Evolutionary conservation across 164 flowering plant species (phyloP), one percentile per base, ranked within the genome.

Genomic region (Malania oleifera): DNA sequence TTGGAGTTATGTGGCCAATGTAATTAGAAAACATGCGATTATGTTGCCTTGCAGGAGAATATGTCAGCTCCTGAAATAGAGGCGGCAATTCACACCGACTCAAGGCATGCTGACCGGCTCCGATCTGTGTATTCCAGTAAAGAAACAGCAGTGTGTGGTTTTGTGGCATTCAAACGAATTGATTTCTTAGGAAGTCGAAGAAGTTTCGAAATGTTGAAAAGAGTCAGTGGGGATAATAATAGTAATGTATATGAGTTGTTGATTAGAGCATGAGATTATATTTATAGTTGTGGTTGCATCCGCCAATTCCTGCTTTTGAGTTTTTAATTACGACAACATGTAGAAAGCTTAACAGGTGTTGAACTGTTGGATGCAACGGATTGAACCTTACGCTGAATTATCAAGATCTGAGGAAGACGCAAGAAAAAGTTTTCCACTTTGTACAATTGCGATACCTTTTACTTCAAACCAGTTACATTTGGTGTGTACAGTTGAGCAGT

Each of bases 201-300:
- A 63, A 86, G 89, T 65, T 88, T 93, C 52, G 95, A 93, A 73
- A 81, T 88, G 96, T 64, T 93, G 71, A 93, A 90, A 75, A 92
- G 96, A 39, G 89, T 93, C 1, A 66, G 66, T 20, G 93, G 87
- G 19, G 93, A 88, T 57, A 83, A 81, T 69, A 79, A 77, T 54
- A 78, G 75, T 62, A 86, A 85, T 45, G 90, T 85, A 5, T 90
- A 90, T 39, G 99, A 90, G 74, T 67, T 90, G 39, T 35, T 86
- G 71, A 62, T 90, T 39, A 76, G 89, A 67, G 91, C 91, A 41
- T 93, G 73, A 82, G 49, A 27, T 20, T 34, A 15, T 19, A n/a
- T 22, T 46, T 20, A 1, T 22, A 19, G 46, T 43, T 2, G 20
- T 15, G 19, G 8, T 1, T 43, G 11, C n/a, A 13, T 39, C 3